Evolutionary conservation across 2,329 filamentous ascomycete genomes (phyloP), one percentile per base, ranked within the genome.

Genomic region (Arthroderma sp.): DNA sequence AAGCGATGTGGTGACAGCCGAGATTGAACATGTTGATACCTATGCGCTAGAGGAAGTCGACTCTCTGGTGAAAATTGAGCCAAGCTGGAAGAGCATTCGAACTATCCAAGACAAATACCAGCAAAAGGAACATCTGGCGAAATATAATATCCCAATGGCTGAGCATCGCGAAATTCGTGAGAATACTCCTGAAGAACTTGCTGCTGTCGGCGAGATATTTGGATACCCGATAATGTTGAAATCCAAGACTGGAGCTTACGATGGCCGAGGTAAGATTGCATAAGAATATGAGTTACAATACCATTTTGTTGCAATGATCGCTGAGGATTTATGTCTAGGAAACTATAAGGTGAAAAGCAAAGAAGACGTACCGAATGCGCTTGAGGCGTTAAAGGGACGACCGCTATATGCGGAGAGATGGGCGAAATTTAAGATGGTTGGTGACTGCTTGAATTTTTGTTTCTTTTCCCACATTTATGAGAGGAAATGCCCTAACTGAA

Each of bases 21-120:
- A 96, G 65, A 95, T 94, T 51, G 89, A 96, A 70, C 89, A 95
- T 65, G 83, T 95, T 47, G 79, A 95, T 62, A 91, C 86, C n/a
- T 72, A 85, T 43, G 81, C 91, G 27, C 74, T 95, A 4, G 85
- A 94, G 64, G 84, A 93, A 58, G 78, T 95, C 46, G 61, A 50
- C 15, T 77, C 82, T 3, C 66, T 76, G 51, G 74, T 83, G 36
- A 70, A 78, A 36, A 73, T 85, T 2, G 79, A 94, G 58, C 87
- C 88, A 1, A 85, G 80, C 48, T 94, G 85, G 83, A 77, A 78
- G 65, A 94, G 88, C 1, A 74, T 96, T 44, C 77, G 85, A 29
- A 79, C 82, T 11, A 94, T 96, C 56, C 89, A 95, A 69, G 86
- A 96, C 69, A 96, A 96, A 69, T 95, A 78, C 60, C 69, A 78